phyloP scores from a whole-genome alignment of 1,284 basidiomycete genomes.

The Cutaneotrichosporon sp. region DNA sequence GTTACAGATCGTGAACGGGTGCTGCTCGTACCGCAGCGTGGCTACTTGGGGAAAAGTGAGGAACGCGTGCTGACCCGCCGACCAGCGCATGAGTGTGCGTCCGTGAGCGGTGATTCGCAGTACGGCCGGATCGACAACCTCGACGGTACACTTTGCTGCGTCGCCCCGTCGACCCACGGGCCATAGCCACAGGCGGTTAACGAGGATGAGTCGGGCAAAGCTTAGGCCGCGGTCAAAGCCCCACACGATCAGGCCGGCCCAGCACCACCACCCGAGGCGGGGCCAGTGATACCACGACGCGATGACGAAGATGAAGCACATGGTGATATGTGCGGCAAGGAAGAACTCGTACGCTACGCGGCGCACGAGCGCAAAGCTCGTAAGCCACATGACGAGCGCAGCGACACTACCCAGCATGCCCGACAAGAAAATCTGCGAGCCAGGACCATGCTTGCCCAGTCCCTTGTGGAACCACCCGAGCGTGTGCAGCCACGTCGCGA shows the following conservation, averaged over 20 bases:
- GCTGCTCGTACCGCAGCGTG: slow-evolving; percentile 39
- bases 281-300: slow-evolving; percentile 18
- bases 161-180: slow-evolving; percentile 18
- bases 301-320: slow-evolving; percentile 19
- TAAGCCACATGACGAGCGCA: slow-evolving; percentile 42
- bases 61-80: slow-evolving; percentile 39
- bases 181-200: slow-evolving; percentile 53
- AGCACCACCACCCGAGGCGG: slow-evolving; percentile 2
- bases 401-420: slow-evolving; percentile 5
- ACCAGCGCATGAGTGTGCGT: slow-evolving; percentile 22
- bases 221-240: slow-evolving; percentile 59
- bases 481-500: slow-evolving; percentile 33
- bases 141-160: slow-evolving; percentile 42
- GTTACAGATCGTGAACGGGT: slow-evolving; percentile 41
- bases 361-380: slow-evolving; percentile 50
- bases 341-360: slow-evolving; percentile 53
- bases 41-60: slow-evolving; percentile 37
- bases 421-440: slow-evolving; percentile 8
- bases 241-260: slow-evolving; percentile 51
- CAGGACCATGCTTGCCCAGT: slow-evolving; percentile 16
- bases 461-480: slow-evolving; percentile 18
- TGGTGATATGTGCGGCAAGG: slow-evolving; percentile 51
- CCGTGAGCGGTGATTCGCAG: slow-evolving; percentile 12
- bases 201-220: slow-evolving; percentile 52
- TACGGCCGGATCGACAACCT: slow-evolving; percentile 52